A percentile compares a stretch with the other conserved stretches of the same genome.
These are phyloP conservation scores for Atkinsonella hypoxylon DNA, from an alignment of 2,329 filamentous ascomycete species.

Conservation along the genomic window DNA sequence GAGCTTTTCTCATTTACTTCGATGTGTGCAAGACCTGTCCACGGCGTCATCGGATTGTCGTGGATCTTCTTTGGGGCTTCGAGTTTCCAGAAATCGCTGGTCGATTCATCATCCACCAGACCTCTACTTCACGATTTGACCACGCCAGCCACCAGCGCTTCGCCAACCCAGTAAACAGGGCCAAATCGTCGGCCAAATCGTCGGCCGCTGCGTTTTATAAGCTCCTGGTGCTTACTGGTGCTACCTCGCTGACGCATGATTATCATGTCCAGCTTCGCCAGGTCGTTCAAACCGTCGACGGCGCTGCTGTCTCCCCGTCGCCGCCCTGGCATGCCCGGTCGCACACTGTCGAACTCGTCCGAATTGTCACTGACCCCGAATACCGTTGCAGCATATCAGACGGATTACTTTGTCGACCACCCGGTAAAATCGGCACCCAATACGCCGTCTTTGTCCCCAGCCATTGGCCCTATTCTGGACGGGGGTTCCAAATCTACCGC, in stretches of 20 bases:
- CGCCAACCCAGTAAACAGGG: not conserved
- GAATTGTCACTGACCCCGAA: conserved; percentile 26
- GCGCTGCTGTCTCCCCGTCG: conserved; percentile 30
- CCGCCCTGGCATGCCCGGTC: conserved; percentile 31
- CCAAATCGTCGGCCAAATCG: not conserved
- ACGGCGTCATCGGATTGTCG: conserved; percentile 3
- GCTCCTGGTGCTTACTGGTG: not conserved
- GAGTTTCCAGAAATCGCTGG: not conserved
- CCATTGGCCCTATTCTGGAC: conserved; percentile 3
- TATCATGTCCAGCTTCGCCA: conserved; percentile 36
- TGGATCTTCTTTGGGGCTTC: not conserved
- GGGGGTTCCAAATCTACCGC: not conserved
- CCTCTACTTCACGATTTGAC: not conserved
- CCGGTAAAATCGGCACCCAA: conserved; percentile 15
- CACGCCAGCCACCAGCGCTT: not conserved
- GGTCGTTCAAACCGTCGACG: conserved; percentile 35
- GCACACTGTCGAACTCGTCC: conserved; percentile 35
- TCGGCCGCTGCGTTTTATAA: not conserved
- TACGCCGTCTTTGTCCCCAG: conserved; percentile 14
- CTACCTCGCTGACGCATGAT: not conserved
- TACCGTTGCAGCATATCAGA: conserved; percentile 10
- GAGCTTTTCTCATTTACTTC: not conserved
- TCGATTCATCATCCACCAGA: not conserved
- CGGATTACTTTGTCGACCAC: conserved; percentile 20
- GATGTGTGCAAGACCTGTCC: not conserved